Evolutionary conservation across 495 filamentous ascomycete species (phyloP), one percentile per base, ranked within the genome.

Genomic region (Penicillium silybi): DNA sequence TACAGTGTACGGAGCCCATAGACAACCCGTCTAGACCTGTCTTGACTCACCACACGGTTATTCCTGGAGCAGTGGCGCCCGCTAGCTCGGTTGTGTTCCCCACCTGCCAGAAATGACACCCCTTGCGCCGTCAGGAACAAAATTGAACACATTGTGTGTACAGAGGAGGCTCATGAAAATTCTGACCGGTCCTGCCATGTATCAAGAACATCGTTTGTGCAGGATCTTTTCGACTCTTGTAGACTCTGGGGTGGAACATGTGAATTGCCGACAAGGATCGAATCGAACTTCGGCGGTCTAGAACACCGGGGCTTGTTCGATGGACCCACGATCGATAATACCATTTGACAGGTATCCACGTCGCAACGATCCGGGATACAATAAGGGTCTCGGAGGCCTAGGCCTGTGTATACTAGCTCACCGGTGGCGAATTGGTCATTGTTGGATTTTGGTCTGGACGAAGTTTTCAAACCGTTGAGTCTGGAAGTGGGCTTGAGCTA

Each of bases 1-100:
- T 39, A 37, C 35, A 38, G 46, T 37, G 4, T 20, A n/a, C n/a
- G n/a, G n/a, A n/a, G n/a, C n/a, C n/a, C n/a, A n/a, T 19, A 34
- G 8, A 17, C 16, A n/a, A n/a, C n/a, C n/a, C 47, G 52, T 22
- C 57, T 43, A 56, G 48, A 41, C 57, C 48, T 52, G 11, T 34
- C 25, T 40, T 48, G 48, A 54, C 47, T 51, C 52, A 52, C 57
- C 57, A 56, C 44, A 41, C 13, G 35, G 27, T 50, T 52, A 52
- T 53, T 53, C 45, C 46, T 29, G 53, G 53, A 27, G 41, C 50
- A 42, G 53, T 60, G 57, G 57, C 57, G 57, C 41, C 35, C 49
- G 32, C 46, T 60, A 60, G 57, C 42, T 29, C 43, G 40, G 46
- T 16, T 42, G 41, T 11, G 29, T 37, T 32, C 48, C 25, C 57